Base-by-base conservation (phyloP, 345 rosid genomes). In the Toxicodendron radicans region DNA sequence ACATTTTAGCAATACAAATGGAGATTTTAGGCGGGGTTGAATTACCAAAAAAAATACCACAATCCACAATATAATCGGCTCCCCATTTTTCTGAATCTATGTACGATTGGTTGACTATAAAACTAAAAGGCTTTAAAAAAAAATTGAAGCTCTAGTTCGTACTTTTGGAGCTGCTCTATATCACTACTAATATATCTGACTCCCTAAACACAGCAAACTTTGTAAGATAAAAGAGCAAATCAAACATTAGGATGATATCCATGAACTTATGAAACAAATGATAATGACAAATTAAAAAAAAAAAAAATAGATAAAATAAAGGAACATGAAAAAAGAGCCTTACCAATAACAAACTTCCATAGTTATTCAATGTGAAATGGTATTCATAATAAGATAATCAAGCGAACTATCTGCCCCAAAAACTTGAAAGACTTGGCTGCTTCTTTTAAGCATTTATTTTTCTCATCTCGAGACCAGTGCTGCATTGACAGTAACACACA, bases 391-490 rank as follows among this genome's bases (percentile, higher is more conserved):
- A 84, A 76, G 81, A 91, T 82, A 75, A 95, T 88, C 87, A 89
- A 78, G 74, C 99, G 87, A 65, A 92, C 83, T 61, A 95, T 92
- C 83, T 95, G 93, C 35, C 97, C 97, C 89, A 88, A 70, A 76
- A 73, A 84, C 79, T 79, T 91, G 79, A 87, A 95, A 5, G 95
- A 80, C 83, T 91, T 95, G 21, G 90, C 75, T 23, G 92, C 85
- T 84, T 92, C 97, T 83, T 77, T 92, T 78, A 95, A 82, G 88
- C 97, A 90, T 83, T 85, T 91, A 87, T 91, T 89, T 72, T 81
- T 91, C 73, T 85, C 90, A 66, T 88, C 89, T 75, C 99, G 89
- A 51, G 86, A 68, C 97, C 97, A 95, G 73, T 92, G 90, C 97
- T 95, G 87, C 85, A 80, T 78, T 76, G 14, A 23, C 9, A 48